Evolutionary conservation across 2,329 filamentous ascomycete species (phyloP).

Genomic region (Endocalyx cinctus): DNA sequence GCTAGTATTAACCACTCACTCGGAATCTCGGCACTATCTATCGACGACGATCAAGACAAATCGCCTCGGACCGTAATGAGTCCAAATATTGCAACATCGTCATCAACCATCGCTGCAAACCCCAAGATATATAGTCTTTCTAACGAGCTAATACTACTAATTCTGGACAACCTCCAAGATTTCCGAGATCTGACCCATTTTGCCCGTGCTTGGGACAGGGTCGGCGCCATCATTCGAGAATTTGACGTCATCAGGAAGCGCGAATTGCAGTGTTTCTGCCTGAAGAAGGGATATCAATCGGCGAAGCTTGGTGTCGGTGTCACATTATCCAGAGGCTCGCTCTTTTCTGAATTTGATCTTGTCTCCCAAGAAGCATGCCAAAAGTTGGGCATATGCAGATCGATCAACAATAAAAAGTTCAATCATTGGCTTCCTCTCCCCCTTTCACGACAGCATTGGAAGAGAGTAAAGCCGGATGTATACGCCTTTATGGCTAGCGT

Average conservation of each 20-base stretch:
- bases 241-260: constrained; percentile 35
- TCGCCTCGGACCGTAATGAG: no score
- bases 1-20: no score
- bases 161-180: constrained; percentile 28
- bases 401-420: constrained; percentile 38
- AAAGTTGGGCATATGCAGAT: constrained; percentile 30
- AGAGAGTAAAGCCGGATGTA: constrained; percentile 25
- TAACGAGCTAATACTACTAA: constrained; percentile 35
- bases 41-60: no score
- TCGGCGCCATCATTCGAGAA: constrained; percentile 28
- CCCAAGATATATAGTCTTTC: constrained; percentile 32
- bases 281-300: constrained; percentile 35
- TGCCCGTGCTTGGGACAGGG: constrained; percentile 30
- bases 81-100: no score
- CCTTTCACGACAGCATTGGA: constrained; percentile 42
- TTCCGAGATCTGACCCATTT: constrained; percentile 33
- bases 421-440: constrained; percentile 42
- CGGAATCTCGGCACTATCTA: no score
- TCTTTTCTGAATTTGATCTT: constrained; percentile 46
- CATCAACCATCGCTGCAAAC: no score
- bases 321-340: constrained; percentile 16
- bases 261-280: constrained; percentile 42
- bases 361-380: constrained; percentile 37
- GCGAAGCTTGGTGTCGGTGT: constrained; percentile 41
- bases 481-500: constrained; percentile 23